Evolutionary conservation across 495 filamentous ascomycete genomes (phyloP).

Genomic region (Trichoderma gamsii): DNA sequence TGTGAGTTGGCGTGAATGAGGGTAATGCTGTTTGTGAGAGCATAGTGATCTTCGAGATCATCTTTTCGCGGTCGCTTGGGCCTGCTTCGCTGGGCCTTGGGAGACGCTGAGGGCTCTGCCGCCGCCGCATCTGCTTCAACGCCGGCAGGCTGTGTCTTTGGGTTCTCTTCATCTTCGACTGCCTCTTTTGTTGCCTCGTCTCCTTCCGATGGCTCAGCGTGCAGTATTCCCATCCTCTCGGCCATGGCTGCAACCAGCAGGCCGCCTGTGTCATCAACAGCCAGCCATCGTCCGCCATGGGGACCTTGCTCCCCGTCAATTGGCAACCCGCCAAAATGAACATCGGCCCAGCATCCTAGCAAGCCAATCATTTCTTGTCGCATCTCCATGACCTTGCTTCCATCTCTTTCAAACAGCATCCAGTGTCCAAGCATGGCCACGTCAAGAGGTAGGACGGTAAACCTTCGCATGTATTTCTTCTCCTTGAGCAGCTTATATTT

Average conservation of each 20-base stretch:
- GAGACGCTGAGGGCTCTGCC: neutral
- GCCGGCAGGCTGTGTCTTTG: neutral
- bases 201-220: constrained; percentile 32
- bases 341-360: constrained; percentile 46
- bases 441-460: constrained; percentile 78
- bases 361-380: constrained; percentile 79
- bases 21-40: constrained; percentile 75
- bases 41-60: constrained; percentile 38
- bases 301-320: constrained; percentile 26
- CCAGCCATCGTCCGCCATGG: constrained; percentile 66
- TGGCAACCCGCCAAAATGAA: constrained; percentile 30
- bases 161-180: constrained; percentile 17
- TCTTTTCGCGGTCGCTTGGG: constrained; percentile 28
- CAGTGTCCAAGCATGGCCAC: constrained; percentile 65
- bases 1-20: constrained; percentile 82
- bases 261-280: constrained; percentile 86
- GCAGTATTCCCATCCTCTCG: constrained; percentile 83
- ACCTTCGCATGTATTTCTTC: constrained; percentile 84
- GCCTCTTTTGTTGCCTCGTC: constrained; percentile 13
- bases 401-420: constrained; percentile 69
- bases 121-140: neutral
- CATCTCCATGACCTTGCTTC: constrained; percentile 76
- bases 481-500: constrained; percentile 94
- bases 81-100: constrained; percentile 19
- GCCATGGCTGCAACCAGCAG: constrained; percentile 82